Conservation (phyloP, 108 stramenopile species). For the Chaetoceros tenuissimus region DNA sequence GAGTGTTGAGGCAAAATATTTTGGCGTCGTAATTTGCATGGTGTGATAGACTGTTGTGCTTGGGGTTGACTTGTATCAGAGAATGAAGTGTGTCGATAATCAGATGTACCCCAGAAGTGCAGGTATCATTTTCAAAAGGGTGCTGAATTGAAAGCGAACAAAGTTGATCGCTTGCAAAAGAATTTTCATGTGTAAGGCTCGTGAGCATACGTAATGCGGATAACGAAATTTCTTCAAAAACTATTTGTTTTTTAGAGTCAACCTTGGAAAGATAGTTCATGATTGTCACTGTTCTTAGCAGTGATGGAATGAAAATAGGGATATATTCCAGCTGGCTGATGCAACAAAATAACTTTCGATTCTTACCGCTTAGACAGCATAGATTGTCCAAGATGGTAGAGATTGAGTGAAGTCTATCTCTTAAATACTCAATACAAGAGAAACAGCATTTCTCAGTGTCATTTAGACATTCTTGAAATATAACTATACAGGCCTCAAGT, state of each 20-base stretch:
- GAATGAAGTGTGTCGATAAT: too few species aligned
- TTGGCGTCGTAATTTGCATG: slow-evolving; percentile 55
- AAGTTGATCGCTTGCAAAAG: slow-evolving; percentile 52
- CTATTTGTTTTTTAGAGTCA: too few species aligned
- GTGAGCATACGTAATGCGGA: slow-evolving; percentile 59
- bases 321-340: slow-evolving; percentile 7
- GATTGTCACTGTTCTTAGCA: slow-evolving; percentile 3
- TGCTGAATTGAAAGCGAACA: too few species aligned
- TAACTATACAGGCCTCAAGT: slow-evolving; percentile 20
- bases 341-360: slow-evolving; percentile 23
- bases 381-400: slow-evolving; percentile 60
- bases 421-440: slow-evolving; percentile 31
- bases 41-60: too few species aligned
- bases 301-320: slow-evolving; percentile 5
- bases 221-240: slow-evolving; percentile 16
- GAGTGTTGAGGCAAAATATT: slow-evolving; percentile 66
- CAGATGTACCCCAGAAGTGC: too few species aligned
- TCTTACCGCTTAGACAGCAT: slow-evolving; percentile 45
- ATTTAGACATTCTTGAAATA: background rate
- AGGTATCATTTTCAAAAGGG: too few species aligned
- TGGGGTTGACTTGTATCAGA: too few species aligned
- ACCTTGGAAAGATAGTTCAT: slow-evolving; percentile 3
- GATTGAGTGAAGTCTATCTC: slow-evolving; percentile 32
- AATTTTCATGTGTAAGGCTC: slow-evolving; percentile 70
- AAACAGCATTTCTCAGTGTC: slow-evolving; percentile 9